Percentiles rank a stretch among this genome's conserved stretches.
These are phyloP conservation scores for Arxiozyma heterogenica DNA, from an alignment of 1,139 yeast genomes.

Conservation along the genomic window DNA sequence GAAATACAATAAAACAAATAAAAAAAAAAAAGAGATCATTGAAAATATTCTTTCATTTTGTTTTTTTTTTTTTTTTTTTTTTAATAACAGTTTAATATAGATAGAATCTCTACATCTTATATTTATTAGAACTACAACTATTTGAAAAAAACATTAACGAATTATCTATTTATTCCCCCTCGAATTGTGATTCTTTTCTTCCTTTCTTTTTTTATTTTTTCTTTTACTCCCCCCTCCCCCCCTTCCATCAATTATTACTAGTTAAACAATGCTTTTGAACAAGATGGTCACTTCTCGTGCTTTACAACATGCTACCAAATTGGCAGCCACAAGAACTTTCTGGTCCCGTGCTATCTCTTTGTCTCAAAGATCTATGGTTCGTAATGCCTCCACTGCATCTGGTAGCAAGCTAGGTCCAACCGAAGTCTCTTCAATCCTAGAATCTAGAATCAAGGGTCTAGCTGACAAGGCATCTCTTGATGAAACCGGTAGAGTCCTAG, in stretches of 20 bases:
- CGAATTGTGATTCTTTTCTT: no score
- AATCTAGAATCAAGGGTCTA: constrained; percentile 98
- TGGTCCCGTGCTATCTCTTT: neutral
- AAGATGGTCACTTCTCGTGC: constrained; percentile 50
- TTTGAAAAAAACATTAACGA: neutral
- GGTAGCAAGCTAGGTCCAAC: constrained; percentile 99
- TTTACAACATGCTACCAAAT: constrained; percentile 47
- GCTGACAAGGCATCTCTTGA: constrained; percentile 95
- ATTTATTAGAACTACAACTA: no score
- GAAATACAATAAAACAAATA: no score
- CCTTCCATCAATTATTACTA: no score
- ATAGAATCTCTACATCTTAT: no score
- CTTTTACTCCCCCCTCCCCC: no score
- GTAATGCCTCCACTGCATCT: constrained; percentile 43
- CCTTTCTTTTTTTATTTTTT: no score
- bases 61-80: no score
- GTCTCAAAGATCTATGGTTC: neutral
- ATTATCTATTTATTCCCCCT: neutral
- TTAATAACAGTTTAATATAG: no score
- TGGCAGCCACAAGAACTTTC: constrained; percentile 32
- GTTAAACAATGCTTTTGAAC: neutral
- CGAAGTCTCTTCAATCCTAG: constrained; percentile 97
- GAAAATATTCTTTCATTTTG: neutral
- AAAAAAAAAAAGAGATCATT: neutral
- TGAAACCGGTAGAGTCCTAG: constrained; percentile 98